Evolutionary conservation across 129 eudicot genomes (phyloP).

Genomic region (Scalesia atractyloides): DNA sequence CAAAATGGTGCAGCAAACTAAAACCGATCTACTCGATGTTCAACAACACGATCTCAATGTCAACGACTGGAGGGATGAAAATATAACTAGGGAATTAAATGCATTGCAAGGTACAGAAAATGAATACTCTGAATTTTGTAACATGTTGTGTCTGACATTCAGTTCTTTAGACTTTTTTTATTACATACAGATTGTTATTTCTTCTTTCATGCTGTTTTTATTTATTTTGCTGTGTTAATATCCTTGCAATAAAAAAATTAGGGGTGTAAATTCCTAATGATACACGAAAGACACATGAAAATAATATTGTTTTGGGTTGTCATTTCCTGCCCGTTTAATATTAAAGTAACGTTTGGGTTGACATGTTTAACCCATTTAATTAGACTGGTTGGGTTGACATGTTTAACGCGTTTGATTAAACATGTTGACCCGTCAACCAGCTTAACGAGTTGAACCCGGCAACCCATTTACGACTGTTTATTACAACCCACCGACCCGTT

Average conservation of each 20-base stretch:
- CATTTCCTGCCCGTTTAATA: no score
- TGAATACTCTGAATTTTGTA: constrained; percentile 15
- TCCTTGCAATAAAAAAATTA: not conserved
- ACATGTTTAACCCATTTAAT: not conserved
- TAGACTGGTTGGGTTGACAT: not conserved
- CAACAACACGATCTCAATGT: not conserved
- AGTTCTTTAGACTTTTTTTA: constrained; percentile 3
- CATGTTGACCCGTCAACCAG: not conserved
- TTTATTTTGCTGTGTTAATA: not conserved
- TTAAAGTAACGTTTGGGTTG: no score
- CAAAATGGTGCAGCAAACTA: constrained; percentile 38
- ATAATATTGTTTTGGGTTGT: no score
- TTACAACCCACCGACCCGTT: not conserved
- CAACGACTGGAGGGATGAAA: not conserved
- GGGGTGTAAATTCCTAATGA: no score
- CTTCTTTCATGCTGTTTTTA: constrained; percentile 5
- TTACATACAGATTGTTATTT: constrained; percentile 10
- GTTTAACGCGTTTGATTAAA: not conserved
- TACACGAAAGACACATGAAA: no score
- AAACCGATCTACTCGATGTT: constrained; percentile 13
- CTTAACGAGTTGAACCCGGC: not conserved
- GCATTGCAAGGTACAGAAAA: constrained; percentile 8
- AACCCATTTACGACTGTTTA: not conserved
- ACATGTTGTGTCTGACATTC: constrained; percentile 1
- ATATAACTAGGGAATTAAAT: not conserved